Evolutionary conservation across 805 yeast species (phyloP).

Genomic region (Hanseniaspora valbyensis): DNA sequence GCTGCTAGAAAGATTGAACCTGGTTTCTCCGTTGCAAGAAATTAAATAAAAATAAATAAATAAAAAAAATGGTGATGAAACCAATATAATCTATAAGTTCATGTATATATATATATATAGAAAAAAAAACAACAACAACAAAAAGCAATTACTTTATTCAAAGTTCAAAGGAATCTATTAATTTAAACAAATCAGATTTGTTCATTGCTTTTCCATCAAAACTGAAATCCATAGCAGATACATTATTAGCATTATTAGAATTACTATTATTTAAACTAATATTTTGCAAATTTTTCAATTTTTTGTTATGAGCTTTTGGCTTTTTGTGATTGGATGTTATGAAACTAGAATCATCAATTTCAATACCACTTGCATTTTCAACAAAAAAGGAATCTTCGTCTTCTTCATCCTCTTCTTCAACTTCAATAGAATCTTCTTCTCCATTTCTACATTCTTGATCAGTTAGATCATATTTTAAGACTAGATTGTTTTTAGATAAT

Average conservation of each 20-base stretch:
- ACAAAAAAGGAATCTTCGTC: background rate
- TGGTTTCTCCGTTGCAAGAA: slow-evolving; percentile 10
- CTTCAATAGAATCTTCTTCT: background rate
- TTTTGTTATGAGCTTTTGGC: background rate
- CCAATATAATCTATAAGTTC: no score
- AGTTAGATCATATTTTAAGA: background rate
- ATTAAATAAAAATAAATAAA: no score
- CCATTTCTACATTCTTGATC: background rate
- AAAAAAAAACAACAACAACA: no score
- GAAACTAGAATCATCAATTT: background rate
- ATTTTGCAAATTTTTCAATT: background rate
- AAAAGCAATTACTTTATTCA: no score
- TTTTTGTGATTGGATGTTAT: background rate
- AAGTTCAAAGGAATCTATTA: slow-evolving; percentile 31
- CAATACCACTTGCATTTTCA: background rate
- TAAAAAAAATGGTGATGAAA: no score
- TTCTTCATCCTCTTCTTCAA: no score
- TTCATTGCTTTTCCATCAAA: slow-evolving; percentile 39
- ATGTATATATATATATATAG: background rate
- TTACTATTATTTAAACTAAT: background rate
- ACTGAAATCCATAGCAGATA: slow-evolving; percentile 30
- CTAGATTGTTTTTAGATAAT: background rate
- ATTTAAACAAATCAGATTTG: slow-evolving; percentile 32
- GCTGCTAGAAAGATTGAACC: slow-evolving; percentile 11
- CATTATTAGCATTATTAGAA: no score